These are phyloP conservation scores for Fusarium burgessii DNA, from an alignment of 2,329 filamentous ascomycete genomes.

Conservation along the genomic window DNA sequence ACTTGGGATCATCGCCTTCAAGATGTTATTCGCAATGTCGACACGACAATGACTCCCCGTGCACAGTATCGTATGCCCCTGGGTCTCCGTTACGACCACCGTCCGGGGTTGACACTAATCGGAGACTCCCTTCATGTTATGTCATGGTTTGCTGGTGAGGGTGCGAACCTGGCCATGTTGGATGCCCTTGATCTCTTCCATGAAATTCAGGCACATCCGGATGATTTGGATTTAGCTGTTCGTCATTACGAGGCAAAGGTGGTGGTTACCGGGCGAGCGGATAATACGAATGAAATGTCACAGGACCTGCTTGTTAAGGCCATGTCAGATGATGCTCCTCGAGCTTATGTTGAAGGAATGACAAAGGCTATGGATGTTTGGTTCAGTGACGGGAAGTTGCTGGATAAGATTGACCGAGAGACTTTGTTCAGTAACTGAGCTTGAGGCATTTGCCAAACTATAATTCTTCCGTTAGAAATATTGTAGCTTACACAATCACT, in stretches of 20 bases:
- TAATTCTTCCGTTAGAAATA: too few species aligned
- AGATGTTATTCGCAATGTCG: background rate
- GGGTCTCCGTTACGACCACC: rapidly evolving
- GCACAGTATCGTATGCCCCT: background rate
- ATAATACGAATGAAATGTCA: background rate
- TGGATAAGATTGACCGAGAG: background rate
- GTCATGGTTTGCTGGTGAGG: background rate
- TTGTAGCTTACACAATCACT: too few species aligned
- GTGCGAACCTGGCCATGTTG: background rate
- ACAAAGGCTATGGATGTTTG: background rate
- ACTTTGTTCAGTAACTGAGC: background rate
- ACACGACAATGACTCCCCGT: background rate
- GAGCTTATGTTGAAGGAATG: background rate
- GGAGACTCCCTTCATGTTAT: background rate
- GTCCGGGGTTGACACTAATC: rapidly evolving
- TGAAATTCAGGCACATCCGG: rapidly evolving
- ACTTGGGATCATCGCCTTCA: background rate
- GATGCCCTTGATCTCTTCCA: background rate
- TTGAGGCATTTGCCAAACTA: too few species aligned
- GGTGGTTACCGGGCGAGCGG: background rate
- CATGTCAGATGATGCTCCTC: background rate
- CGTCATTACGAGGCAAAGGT: background rate
- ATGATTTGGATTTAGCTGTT: background rate
- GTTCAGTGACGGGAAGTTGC: background rate
- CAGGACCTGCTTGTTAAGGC: background rate